Percentiles rank a stretch among this genome's conserved stretches.
These are phyloP conservation scores for Ascochyta lentis DNA, from an alignment of 2,329 filamentous ascomycete genomes.

Conservation along the genomic window DNA sequence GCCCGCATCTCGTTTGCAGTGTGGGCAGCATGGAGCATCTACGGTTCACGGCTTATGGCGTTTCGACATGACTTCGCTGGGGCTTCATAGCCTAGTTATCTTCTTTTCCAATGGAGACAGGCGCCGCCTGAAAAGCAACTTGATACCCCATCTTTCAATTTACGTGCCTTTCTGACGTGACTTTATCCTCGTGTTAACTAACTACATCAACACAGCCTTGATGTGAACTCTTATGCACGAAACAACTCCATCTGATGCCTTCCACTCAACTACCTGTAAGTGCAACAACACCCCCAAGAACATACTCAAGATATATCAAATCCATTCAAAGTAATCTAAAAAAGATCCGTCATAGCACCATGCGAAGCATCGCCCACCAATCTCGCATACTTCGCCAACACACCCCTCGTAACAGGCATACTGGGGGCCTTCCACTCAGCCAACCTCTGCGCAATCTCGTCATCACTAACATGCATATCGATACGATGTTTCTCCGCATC, in stretches of 20 bases:
- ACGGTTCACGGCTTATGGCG: slow-evolving; percentile 48
- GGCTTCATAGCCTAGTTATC: slow-evolving; percentile 43
- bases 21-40: slow-evolving; percentile 37
- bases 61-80: slow-evolving; percentile 41
- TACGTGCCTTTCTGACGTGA: slow-evolving; percentile 9
- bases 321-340: slow-evolving; percentile 43
- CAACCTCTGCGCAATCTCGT: slow-evolving; percentile 71
- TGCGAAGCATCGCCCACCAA: slow-evolving; percentile 91
- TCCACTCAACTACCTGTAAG: too few relatives aligned
- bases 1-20: slow-evolving; percentile 31
- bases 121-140: slow-evolving; percentile 42
- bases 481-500: slow-evolving; percentile 78
- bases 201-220: too few relatives aligned
- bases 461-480: slow-evolving; percentile 74
- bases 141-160: slow-evolving; percentile 31
- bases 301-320: too few relatives aligned
- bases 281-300: too few relatives aligned
- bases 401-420: slow-evolving; percentile 78
- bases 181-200: too few relatives aligned
- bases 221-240: too few relatives aligned
- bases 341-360: slow-evolving; percentile 86
- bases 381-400: slow-evolving; percentile 86
- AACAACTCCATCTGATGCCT: too few relatives aligned
- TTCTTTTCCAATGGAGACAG: slow-evolving; percentile 39
- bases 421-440: slow-evolving; percentile 73